Evolutionary conservation across 768 basidiomycete genomes (phyloP), one percentile per base, ranked within the genome.

Genomic region (Pleurotus eryngii): DNA sequence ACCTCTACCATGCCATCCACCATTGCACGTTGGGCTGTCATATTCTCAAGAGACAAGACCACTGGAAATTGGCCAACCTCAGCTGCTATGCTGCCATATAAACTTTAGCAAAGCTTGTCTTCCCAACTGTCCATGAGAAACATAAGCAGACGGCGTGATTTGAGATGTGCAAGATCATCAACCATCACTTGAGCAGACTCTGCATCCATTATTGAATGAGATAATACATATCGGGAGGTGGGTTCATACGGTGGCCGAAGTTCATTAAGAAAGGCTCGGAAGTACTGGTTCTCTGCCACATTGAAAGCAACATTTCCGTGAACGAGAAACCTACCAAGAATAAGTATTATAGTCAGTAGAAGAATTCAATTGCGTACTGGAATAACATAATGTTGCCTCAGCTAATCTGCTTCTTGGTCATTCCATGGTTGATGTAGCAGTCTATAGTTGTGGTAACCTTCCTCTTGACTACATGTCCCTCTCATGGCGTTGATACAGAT

Each of bases 91-190:
- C 55, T 49, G 0, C 71, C 67, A 62, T 71, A 72, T 1, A 72
- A 47, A 46, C 65, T 70, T 9, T 60, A 46, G n/a, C 57, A 53
- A 3, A 65, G 15, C 5, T 1, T 3, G 57, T 72, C 69, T 43
- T 73, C 68, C 70, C 71, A 73, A 0, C 72, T 69, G 62, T 72
- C 70, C 42, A 69, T 47, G 2, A 72, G 48, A 1, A 72, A 37
- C 0, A 67, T 73, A 20, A 20, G 20, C 20, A 20, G 20, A 20
- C 20, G 20, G 20, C 12, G 69, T 57, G 3, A 53, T 37, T 22
- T 66, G 60, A 2, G 57, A 22, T 1, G 27, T 24, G 38, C 60
- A 55, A 17, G 68, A 57, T 20, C 20, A 20, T 20, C 20, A 20
- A 20, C 20, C 20, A 20, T 20, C 20, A 20, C 42, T 11, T 56